Percentiles rank a stretch among this genome's conserved stretches.
Conservation (phyloP, 2,329 filamentous ascomycete species). For the Pyricularia sp. region DNA sequence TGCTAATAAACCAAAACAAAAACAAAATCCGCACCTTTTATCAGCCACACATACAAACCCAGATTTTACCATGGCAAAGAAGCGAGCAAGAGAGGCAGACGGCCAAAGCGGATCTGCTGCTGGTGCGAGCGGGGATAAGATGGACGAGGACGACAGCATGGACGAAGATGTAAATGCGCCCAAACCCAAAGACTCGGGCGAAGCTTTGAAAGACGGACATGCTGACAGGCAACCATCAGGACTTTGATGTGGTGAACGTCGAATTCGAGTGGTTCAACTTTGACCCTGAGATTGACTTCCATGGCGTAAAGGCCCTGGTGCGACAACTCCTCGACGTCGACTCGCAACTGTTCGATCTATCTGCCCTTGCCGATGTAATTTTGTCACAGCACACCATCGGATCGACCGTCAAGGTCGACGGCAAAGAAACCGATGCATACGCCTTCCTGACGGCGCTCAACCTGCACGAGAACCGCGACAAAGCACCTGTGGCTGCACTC, state of each 20-base stretch:
- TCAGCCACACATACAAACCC: not conserved
- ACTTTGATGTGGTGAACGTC: conserved; percentile 83
- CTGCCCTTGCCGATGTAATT: conserved; percentile 69
- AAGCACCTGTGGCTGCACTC: conserved; percentile 57
- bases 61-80: conserved; percentile 19
- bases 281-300: conserved; percentile 78
- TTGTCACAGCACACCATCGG: conserved; percentile 77
- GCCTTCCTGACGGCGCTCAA: conserved; percentile 86
- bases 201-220: conserved; percentile 4
- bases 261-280: conserved; percentile 99
- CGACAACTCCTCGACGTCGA: conserved; percentile 90
- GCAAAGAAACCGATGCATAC: conserved; percentile 83
- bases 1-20: not conserved
- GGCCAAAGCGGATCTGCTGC: conserved; percentile 11
- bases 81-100: conserved; percentile 22
- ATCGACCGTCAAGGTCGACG: conserved; percentile 94
- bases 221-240: conserved; percentile 18
- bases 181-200: not conserved
- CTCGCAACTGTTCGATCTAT: conserved; percentile 73
- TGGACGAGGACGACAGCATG: conserved; percentile 33
- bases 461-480: conserved; percentile 62
- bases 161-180: conserved; percentile 34
- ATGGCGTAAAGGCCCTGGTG: conserved; percentile 79
- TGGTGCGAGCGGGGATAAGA: conserved; percentile 15
- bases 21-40: not conserved